Percentiles rank a stretch among this genome's conserved stretches.
phyloP scores from a whole-genome alignment of 768 basidiomycete species.

The Boletus eberwhitei region DNA sequence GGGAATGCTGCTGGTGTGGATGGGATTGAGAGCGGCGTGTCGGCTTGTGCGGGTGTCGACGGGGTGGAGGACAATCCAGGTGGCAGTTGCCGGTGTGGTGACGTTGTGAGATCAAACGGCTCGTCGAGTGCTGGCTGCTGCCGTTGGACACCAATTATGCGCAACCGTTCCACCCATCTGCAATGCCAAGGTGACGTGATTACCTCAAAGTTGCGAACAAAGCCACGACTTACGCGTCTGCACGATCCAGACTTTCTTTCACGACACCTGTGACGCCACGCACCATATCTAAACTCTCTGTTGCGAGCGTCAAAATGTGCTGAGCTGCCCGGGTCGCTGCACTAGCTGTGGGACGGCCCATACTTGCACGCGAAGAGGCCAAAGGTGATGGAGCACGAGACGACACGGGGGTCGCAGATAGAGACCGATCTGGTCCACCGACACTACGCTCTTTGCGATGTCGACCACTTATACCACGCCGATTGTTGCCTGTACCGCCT shows the following conservation, averaged over 20 bases:
- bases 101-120: slow-evolving; percentile 5
- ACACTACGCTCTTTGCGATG: slow-evolving; percentile 40
- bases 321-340: slow-evolving; percentile 74
- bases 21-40: slow-evolving; percentile 28
- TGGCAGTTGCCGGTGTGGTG: slow-evolving; percentile 16
- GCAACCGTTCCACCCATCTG: slow-evolving; percentile 83
- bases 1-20: slow-evolving; percentile 28
- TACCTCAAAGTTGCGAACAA: not conserved
- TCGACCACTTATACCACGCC: slow-evolving; percentile 19
- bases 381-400: slow-evolving; percentile 36
- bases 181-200: not conserved
- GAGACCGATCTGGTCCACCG: slow-evolving; percentile 31
- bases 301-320: slow-evolving; percentile 77
- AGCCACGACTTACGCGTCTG: slow-evolving; percentile 65
- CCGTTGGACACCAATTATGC: slow-evolving; percentile 73
- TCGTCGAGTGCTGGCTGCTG: slow-evolving; percentile 30
- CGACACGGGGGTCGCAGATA: slow-evolving; percentile 30
- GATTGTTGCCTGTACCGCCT: slow-evolving; percentile 16
- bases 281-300: slow-evolving; percentile 93
- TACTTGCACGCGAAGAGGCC: slow-evolving; percentile 21
- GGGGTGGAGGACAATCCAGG: slow-evolving; percentile 31
- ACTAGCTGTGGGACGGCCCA: slow-evolving; percentile 39
- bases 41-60: slow-evolving; percentile 28
- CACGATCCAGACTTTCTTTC: slow-evolving; percentile 81
- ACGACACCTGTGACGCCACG: slow-evolving; percentile 84